These are phyloP conservation scores for Apiotrichum akiyoshidainum DNA, from an alignment of 1,284 basidiomycete species.

Conservation along the genomic window DNA sequence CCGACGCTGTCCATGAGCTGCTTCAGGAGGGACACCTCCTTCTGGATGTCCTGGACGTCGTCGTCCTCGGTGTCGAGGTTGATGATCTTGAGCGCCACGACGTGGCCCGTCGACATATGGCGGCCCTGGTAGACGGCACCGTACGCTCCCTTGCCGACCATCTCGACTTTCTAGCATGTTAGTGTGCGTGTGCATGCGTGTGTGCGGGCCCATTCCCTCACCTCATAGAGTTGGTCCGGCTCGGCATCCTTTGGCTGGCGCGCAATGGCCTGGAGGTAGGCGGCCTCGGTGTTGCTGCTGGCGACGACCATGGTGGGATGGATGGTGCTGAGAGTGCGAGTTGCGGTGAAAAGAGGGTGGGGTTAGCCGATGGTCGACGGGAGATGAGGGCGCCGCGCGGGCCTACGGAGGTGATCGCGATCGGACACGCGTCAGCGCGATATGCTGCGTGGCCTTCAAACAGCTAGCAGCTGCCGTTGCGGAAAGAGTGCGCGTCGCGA, in stretches of 20 bases:
- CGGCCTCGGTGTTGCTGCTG: conserved; percentile 31
- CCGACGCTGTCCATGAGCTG: conserved; percentile 63
- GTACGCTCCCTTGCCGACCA: conserved; percentile 89
- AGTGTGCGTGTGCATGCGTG: background rate
- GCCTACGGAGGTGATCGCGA: too few species aligned
- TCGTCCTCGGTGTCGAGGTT: conserved; percentile 96
- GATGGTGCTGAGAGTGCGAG: background rate
- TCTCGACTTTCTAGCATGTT: conserved; percentile 60
- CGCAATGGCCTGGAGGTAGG: conserved; percentile 38
- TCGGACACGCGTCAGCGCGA: too few species aligned
- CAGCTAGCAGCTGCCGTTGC: too few species aligned
- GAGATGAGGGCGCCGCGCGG: too few species aligned
- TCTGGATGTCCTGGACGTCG: conserved; percentile 94
- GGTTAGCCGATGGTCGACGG: too few species aligned
- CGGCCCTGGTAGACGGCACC: conserved; percentile 93
- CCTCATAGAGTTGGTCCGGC: conserved; percentile 45
- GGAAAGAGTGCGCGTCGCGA: too few species aligned
- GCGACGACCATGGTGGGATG: background rate
- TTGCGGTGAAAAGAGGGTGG: background rate
- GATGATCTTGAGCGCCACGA: conserved; percentile 96
- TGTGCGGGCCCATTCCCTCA: conserved; percentile 7
- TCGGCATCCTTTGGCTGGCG: conserved; percentile 43
- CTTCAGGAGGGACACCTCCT: conserved; percentile 87
- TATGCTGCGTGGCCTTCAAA: too few species aligned
- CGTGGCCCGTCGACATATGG: conserved; percentile 74